phyloP scores from a whole-genome alignment of 1,284 basidiomycete genomes.

The Rhodotorula glutinis region DNA sequence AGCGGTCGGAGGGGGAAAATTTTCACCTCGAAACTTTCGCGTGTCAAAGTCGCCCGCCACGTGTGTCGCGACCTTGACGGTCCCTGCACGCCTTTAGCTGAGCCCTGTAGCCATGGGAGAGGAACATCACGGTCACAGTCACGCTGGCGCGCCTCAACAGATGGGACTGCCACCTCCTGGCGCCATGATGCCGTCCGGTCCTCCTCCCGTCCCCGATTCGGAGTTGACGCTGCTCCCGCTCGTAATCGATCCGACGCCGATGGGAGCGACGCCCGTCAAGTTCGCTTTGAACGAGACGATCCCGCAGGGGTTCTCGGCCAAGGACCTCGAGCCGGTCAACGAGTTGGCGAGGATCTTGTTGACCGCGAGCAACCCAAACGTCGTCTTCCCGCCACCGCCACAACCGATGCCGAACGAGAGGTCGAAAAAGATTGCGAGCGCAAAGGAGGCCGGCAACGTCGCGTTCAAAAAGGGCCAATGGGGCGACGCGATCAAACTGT shows the following conservation, averaged over 20 bases:
- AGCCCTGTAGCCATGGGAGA: not conserved
- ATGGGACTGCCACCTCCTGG: no score
- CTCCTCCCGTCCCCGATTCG: slow-evolving; percentile 11
- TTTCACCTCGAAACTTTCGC: not conserved
- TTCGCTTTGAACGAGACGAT: slow-evolving; percentile 1
- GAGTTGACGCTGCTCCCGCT: slow-evolving; percentile 29
- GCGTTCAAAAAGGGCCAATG: slow-evolving; percentile 72
- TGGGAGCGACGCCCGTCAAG: slow-evolving; percentile 17
- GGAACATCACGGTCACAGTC: not conserved
- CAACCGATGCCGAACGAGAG: slow-evolving; percentile 75
- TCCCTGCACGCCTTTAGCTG: no score
- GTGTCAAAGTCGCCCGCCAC: not conserved
- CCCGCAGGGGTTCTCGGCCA: slow-evolving; percentile 11
- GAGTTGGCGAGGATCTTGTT: slow-evolving; percentile 34
- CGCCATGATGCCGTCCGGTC: not conserved
- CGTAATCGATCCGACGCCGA: slow-evolving; percentile 22
- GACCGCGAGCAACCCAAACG: slow-evolving; percentile 31
- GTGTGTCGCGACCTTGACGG: no score
- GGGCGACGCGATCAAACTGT: slow-evolving; percentile 72
- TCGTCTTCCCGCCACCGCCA: slow-evolving; percentile 57
- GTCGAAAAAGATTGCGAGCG: slow-evolving; percentile 65
- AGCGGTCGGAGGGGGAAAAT: no score
- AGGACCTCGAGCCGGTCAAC: slow-evolving; percentile 29
- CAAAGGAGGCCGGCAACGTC: slow-evolving; percentile 89
- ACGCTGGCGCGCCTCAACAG: not conserved